phyloP scores from a whole-genome alignment of 192 early-diverging fungal species.

The Geosiphon pyriformis region DNA sequence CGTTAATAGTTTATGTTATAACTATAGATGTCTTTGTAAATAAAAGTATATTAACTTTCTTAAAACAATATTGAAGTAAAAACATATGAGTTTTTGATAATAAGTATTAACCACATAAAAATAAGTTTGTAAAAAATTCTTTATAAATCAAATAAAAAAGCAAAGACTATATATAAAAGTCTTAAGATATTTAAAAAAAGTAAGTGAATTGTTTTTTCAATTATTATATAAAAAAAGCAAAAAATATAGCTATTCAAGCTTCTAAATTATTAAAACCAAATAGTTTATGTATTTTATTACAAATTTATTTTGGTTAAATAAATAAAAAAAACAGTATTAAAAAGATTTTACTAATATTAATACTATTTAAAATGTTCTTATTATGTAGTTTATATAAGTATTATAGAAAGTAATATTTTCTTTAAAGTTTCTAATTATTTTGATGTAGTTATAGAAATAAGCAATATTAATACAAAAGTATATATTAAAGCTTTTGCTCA shows the following conservation, averaged over 20 bases:
- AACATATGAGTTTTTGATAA: conserved; percentile 9
- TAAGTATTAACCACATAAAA: background rate
- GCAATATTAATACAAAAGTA: conserved; percentile 3
- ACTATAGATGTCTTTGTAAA: conserved; percentile 16
- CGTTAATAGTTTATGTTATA: background rate
- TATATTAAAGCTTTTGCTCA: conserved; percentile 1
- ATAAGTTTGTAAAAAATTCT: conserved; percentile 5
- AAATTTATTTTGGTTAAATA: conserved; percentile 4
- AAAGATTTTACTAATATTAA: conserved; percentile 8
- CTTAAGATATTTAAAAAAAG: conserved; percentile 1
- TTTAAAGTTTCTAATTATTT: conserved; percentile 4
- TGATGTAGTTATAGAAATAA: conserved; percentile 4
- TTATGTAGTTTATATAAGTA: conserved; percentile 6
- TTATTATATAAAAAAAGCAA: background rate
- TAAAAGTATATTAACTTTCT: conserved; percentile 9
- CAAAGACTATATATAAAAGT: background rate
- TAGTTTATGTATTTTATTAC: background rate
- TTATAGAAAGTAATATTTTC: background rate
- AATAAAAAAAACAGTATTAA: background rate
- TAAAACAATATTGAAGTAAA: background rate
- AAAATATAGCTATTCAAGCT: background rate
- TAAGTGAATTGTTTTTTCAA: background rate
- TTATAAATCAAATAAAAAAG: background rate
- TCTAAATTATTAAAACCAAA: background rate
- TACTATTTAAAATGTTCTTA: background rate